Evolutionary conservation across 352 stramenopile genomes (phyloP).

Genomic region (Phytophthora podocarpi): DNA sequence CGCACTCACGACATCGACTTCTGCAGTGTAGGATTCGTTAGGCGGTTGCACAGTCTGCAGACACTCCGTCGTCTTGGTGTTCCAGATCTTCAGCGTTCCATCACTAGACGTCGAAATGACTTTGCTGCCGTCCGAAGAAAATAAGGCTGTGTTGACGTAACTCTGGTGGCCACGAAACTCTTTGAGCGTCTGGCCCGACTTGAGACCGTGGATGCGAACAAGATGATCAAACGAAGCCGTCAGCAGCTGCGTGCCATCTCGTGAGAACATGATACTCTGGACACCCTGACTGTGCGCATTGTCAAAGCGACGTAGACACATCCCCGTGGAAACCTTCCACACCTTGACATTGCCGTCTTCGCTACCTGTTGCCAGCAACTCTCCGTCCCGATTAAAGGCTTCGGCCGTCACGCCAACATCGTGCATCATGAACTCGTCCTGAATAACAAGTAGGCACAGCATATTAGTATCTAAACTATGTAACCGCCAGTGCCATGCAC

Average conservation of each 20-base stretch:
- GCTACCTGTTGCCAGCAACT: conserved; percentile 89
- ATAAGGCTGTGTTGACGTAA: conserved; percentile 92
- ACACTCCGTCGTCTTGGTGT: conserved; percentile 83
- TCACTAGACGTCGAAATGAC: conserved; percentile 92
- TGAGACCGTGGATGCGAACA: conserved; percentile 93
- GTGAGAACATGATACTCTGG: conserved; percentile 90
- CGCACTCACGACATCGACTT: conserved; percentile 84
- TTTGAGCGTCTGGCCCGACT: conserved; percentile 92
- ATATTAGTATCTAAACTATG: background rate
- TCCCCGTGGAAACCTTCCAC: conserved; percentile 91
- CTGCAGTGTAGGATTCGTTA: conserved; percentile 45
- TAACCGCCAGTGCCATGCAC: background rate
- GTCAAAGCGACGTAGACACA: conserved; percentile 91
- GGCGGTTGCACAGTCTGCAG: conserved; percentile 76
- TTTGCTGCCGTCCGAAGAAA: conserved; percentile 62
- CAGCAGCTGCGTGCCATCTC: conserved; percentile 90
- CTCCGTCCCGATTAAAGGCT: conserved; percentile 86
- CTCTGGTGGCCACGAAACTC: conserved; percentile 93
- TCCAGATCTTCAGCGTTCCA: conserved; percentile 93
- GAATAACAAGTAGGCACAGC: background rate
- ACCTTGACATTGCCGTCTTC: conserved; percentile 91
- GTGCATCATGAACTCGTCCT: conserved; percentile 95
- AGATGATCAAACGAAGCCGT: conserved; percentile 90
- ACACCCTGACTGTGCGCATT: conserved; percentile 81
- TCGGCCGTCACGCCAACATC: conserved; percentile 86